Base-by-base conservation (phyloP, 2,329 filamentous ascomycete genomes). In the Neonectria punicea region DNA sequence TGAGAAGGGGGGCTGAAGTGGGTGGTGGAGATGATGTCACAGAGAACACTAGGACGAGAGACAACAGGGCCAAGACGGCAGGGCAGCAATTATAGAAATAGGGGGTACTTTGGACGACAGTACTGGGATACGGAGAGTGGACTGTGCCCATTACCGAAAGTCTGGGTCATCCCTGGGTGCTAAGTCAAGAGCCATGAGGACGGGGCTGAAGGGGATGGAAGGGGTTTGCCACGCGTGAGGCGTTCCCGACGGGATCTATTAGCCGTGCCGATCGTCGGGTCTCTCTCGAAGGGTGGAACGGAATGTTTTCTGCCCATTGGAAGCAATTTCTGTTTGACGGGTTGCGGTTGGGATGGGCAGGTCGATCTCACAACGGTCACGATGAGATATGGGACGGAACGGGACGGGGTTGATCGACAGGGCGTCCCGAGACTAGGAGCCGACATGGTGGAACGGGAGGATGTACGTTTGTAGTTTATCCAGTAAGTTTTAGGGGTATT, bases 331-430 rank as follows among this genome's bases (percentile, higher is more conserved):
- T n/a, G 20, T 41, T 6, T 41, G 28, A 16, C 22, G 20, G 28
- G 30, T 22, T 18, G 20, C 30, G 22, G 30, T 36, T 53, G 36
- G 20, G 10, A 34, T 14, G n/a, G 39, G 39, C n/a, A 11, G n/a
- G 30, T 28, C 30, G 49, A 34, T 51, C 30, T 51, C 10, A n/a
- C 25, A 51, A 51, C n/a, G 9, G 30, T 34, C 16, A 51, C 49
- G 22, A 36, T 39, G 60, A 28, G 51, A 30, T 47, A 28, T 10
- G 44, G 36, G 59, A 50, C 18, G 44, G 36, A 47, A 50, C 18
- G 36, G 41, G 53, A 20, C 30, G 39, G 28, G 47, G 36, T 41
- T 46, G 59, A 58, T 62, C 59, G 59, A 62, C 59, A 62, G 59
- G 59, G 53, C 53, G 9, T 54, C 36, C 59, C 28, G 53, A 53